These are phyloP conservation scores for Jasminum sambac DNA, from an alignment of 257 asterid genomes.

Conservation along the genomic window DNA sequence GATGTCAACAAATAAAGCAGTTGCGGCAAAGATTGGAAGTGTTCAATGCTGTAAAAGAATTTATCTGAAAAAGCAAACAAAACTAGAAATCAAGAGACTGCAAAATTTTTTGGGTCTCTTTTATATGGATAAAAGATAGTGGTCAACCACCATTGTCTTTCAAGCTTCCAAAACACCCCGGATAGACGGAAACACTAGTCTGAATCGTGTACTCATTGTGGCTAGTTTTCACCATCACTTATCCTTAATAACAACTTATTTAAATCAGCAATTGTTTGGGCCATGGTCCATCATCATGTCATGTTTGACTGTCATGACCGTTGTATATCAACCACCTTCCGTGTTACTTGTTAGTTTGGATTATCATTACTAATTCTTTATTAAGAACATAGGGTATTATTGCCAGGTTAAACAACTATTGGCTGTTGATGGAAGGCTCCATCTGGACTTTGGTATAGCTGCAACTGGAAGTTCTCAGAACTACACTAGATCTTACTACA, in stretches of 20 bases:
- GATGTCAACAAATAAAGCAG: neutral
- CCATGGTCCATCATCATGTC: neutral
- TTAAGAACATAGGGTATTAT: conserved; percentile 19
- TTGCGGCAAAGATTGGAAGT: neutral
- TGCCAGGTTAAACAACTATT: conserved; percentile 84
- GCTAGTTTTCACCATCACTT: neutral
- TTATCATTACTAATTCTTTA: neutral
- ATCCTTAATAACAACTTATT: neutral
- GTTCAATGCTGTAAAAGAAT: neutral
- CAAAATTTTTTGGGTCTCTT: neutral
- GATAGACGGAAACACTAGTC: neutral
- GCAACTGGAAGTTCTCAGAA: conserved; percentile 87
- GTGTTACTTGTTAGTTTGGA: neutral
- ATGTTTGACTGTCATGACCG: neutral
- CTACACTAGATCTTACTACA: conserved; percentile 86
- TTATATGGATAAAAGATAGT: neutral
- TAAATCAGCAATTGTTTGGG: neutral
- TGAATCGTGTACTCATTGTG: neutral
- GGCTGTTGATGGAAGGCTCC: conserved; percentile 92
- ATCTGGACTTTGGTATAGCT: conserved; percentile 69
- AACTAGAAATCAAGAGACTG: neutral
- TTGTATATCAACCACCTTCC: neutral
- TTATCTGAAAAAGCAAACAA: neutral
- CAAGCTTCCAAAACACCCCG: neutral
- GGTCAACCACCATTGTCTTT: neutral